Evolutionary conservation across 192 early-diverging fungal genomes (phyloP), one percentile per base, ranked within the genome.

Genomic region (Geranomyces variabilis): DNA sequence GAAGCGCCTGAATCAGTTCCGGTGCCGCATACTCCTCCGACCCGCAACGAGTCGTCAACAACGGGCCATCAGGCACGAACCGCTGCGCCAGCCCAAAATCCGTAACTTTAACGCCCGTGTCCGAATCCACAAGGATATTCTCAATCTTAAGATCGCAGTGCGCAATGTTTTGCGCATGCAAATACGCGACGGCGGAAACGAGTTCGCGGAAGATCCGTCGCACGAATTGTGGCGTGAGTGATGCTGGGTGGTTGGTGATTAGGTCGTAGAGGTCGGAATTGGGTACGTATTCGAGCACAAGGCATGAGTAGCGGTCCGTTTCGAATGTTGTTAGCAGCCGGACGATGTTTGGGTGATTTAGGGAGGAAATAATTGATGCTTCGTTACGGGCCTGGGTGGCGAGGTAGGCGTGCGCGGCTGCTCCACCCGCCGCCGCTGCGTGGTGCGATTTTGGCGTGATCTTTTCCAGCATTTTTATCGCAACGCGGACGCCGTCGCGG

Each of bases 221-320:
- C 36, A 84, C 68, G n/a, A 73, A 43, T 3, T 66, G 67, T 55
- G 84, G 86, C 33, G 55, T 89, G 73, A 41, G 62, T 17, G 66
- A 61, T 21, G 51, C 60, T 17, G 65, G 49, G 31, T 89, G 66
- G 28, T 86, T 77, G 30, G 77, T 68, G 17, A 93, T 89, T 66
- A 81, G 86, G 48, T 93, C 90, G 75, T 90, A 93, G 12, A 93
- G 74, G 60, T 93, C 92, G 12, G 90, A 92, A 46, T 89, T 90
- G 31, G 81, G 73, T 6, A 88, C 81, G 78, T 89, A 89, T 62
- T 91, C 91, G 31, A 93, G 67, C 7, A 93, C 81, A 22, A 93
- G 76, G 65, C 88, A 93, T 43, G 83, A 70, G 45, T 89, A 80
- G 21, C 79, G 77, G 4, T 84, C 77, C 0, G 87, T 90, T 59